Evolutionary conservation across 208 protist species (phyloP).

Genomic region (Trypanosoma theileri): DNA sequence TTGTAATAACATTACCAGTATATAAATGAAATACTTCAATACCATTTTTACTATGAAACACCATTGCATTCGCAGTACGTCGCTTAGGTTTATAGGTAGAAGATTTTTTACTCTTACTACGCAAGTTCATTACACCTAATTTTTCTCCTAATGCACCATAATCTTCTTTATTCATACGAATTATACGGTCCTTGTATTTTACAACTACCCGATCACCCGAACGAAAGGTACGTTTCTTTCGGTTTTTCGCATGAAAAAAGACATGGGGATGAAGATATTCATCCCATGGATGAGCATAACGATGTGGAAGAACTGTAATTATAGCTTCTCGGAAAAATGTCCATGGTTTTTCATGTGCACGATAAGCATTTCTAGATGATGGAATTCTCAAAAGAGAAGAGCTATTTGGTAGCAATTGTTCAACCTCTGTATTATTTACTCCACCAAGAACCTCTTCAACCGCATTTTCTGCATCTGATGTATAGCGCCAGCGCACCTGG

Average conservation of each 20-base stretch:
- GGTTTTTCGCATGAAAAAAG: slow-evolving; percentile 62
- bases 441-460: slow-evolving; percentile 64
- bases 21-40: slow-evolving; percentile 90
- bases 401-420: neutral
- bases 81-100: slow-evolving; percentile 10
- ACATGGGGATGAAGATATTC: slow-evolving; percentile 60
- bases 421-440: slow-evolving; percentile 15
- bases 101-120: slow-evolving; percentile 6
- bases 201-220: slow-evolving; percentile 40
- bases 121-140: slow-evolving; percentile 29
- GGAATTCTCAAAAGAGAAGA: neutral
- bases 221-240: slow-evolving; percentile 28
- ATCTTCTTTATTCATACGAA: slow-evolving; percentile 71
- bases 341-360: slow-evolving; percentile 68
- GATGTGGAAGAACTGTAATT: slow-evolving; percentile 79
- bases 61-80: slow-evolving; percentile 66
- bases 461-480: slow-evolving; percentile 66
- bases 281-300: slow-evolving; percentile 85
- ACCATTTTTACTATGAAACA: slow-evolving; percentile 73
- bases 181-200: slow-evolving; percentile 58
- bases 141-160: slow-evolving; percentile 66
- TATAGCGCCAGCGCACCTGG: slow-evolving; percentile 67
- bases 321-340: slow-evolving; percentile 73
- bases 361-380: slow-evolving; percentile 13
- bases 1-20: slow-evolving; percentile 73